phyloP scores from a whole-genome alignment of 805 yeast species.

The Blastobotrys peoriensis region DNA sequence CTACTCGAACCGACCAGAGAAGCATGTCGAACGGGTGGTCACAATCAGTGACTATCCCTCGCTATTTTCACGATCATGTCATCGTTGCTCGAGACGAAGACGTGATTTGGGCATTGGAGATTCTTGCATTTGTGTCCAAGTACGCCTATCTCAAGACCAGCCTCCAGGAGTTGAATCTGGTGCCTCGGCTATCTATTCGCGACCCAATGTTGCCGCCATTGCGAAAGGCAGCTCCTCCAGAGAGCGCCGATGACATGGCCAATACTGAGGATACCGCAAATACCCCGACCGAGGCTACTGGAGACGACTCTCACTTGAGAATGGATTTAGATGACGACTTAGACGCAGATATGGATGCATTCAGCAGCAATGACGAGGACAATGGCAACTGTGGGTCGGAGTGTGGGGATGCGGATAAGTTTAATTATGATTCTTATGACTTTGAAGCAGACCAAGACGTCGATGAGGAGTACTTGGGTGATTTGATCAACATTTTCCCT shows the following conservation, averaged over 20 bases:
- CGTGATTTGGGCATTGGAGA: constrained; percentile 86
- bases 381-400: background rate
- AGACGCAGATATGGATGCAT: constrained; percentile 12
- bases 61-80: constrained; percentile 58
- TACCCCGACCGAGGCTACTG: background rate
- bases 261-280: background rate
- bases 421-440: constrained; percentile 29
- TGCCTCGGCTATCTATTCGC: constrained; percentile 56
- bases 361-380: constrained; percentile 8
- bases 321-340: constrained; percentile 13
- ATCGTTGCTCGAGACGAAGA: constrained; percentile 91
- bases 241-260: background rate
- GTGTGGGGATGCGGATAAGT: background rate
- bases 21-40: background rate
- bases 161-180: constrained; percentile 68
- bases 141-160: constrained; percentile 72
- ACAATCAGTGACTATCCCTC: constrained; percentile 32
- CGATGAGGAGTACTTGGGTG: constrained; percentile 42
- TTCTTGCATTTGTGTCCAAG: constrained; percentile 88
- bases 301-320: constrained; percentile 2
- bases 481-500: constrained; percentile 65
- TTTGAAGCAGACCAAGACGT: constrained; percentile 30
- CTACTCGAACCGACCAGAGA: background rate
- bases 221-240: constrained; percentile 10
- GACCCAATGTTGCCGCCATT: constrained; percentile 23